Evolutionary conservation across 805 yeast genomes (phyloP), one percentile per base, ranked within the genome.

Genomic region (Saturnispora dispora): DNA sequence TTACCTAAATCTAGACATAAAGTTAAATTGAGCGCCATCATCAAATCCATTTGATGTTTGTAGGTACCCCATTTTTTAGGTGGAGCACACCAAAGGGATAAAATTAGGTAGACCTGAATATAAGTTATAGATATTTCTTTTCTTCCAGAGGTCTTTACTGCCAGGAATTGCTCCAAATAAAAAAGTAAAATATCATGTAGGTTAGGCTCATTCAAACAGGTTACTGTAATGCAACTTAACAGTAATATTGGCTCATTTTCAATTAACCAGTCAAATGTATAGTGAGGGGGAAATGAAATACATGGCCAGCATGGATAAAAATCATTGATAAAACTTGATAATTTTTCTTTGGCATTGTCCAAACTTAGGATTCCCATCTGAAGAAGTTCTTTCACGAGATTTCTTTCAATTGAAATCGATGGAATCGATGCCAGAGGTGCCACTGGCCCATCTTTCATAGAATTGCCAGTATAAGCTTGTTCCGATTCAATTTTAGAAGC

Each of bases 51-150:
- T 57, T 76, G 81, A 58, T 75, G 78, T 53, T 73, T 76, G 61
- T 71, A 78, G 22, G 78, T 75, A 11, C 79, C 80, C 67, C 76
- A 70, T 56, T 69, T 71, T 35, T 70, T 66, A 6, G 81, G 79
- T 1, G 82, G 81, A 3, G 77, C 66, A 47, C 75, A 72, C 83
- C 83, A 78, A 6, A 75, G 57, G 5, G 80, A 74, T 10, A 77
- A 58, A 1, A 75, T 66, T 51, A 76, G 57, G 54, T 75, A 75
- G 1, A 71, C 64, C 48, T 71, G 72, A 22, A 77, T 71, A 45
- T 73, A 58, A 53, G 65, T 69, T 44, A 65, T 69, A 3, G 74
- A 64, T 47, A 77, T 69, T 49, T 70, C 74, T 23, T 75, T 72
- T 8, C 76, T 69, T 15, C 75, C 66, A 39, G 70, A 71, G 4